Base-by-base conservation (phyloP, 2,329 filamentous ascomycete genomes). In the Colletotrichum echinochloae region DNA sequence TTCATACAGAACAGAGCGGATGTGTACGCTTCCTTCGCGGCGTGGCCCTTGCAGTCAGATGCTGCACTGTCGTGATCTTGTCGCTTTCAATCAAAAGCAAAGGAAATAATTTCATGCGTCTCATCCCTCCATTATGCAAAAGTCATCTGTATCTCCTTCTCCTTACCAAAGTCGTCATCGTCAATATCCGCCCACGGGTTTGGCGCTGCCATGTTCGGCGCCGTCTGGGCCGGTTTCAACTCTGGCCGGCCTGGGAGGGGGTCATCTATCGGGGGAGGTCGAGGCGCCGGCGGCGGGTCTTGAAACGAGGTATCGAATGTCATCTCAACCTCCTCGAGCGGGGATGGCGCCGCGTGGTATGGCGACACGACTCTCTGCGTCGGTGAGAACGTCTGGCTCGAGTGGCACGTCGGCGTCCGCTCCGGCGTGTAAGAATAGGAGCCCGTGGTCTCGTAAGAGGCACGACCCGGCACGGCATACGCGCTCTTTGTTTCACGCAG, bases 101-200 rank as follows among this genome's bases (percentile, higher is more conserved):
- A 44, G 11, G n/a, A 44, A 48, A 30, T 18, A 30, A 5, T 48
- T 33, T 28, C 49, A 44, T 65, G 35, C 16, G 26, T 52, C 44
- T 46, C 60, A 30, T 65, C 33, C 39, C 12, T 30, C 57, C 57
- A 23, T 74, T 83, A 93, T 80, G 91, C 93, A 88, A 95, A 95
- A 73, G 91, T 94, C 91, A 95, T 92, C 39, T 88, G 87, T 73
- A 95, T 92, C 80, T 94, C 92, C 78, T 90, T 89, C 79, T 94
- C 92, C 76, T 88, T 87, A 23, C 90, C 90, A 82, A 92, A 92
- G 62, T 92, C 88, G 37, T 91, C 88, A 54, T 93, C 91, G 55
- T 87, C 86, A 11, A 89, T 84, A 61, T 88, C 91, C 3, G 88
- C 90, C 93, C 93, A 95, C 1, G 92, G 87, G 86, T 95, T 82